Base-by-base conservation (phyloP, 768 basidiomycete genomes). In the Grammothele lineata region DNA sequence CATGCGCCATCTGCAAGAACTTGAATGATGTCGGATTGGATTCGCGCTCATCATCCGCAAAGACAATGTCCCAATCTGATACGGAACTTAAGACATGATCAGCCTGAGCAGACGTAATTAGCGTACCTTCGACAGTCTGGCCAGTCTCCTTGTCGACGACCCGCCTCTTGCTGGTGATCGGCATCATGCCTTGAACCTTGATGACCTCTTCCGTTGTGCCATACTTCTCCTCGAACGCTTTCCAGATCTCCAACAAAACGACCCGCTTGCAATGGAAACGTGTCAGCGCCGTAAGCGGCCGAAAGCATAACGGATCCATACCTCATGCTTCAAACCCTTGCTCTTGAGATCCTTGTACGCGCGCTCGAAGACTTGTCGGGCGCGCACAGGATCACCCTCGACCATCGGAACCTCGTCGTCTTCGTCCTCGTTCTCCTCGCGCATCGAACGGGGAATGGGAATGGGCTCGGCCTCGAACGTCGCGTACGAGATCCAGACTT, bases 401-500 rank as follows among this genome's bases (percentile, higher is more conserved):
- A 77, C 80, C 68, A 80, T 78, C 61, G 80, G 77, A 44, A 62
- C 65, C 34, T 71, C 74, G 4, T 75, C 70, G 1, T 68, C 69
- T 2, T 60, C 58, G 4, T 80, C 81, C 5, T 85, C 85, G 40
- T 83, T 85, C 6, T 85, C 85, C 43, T 85, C 87, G 33, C 86
- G 74, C 57, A 75, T 69, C 4, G 76, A 80, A 18, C 85, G 71
- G 9, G 78, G 77, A 5, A 84, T 57, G 4, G 82, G 82, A 36
- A 88, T 85, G 5, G 80, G 71, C 57, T 86, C 85, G 5, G 82
- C 86, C 66, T 98, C 95, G 57, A 97, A 96, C 56, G 87, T 75
- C 0, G 95, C 95, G 65, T 86, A 98, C 43, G 92, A 84, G 45
- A 96, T 90, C 92, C 93, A 98, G 17, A 95, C 92, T 68, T 97